phyloP scores from a whole-genome alignment of 345 rosid genomes.

The Acer negundo region DNA sequence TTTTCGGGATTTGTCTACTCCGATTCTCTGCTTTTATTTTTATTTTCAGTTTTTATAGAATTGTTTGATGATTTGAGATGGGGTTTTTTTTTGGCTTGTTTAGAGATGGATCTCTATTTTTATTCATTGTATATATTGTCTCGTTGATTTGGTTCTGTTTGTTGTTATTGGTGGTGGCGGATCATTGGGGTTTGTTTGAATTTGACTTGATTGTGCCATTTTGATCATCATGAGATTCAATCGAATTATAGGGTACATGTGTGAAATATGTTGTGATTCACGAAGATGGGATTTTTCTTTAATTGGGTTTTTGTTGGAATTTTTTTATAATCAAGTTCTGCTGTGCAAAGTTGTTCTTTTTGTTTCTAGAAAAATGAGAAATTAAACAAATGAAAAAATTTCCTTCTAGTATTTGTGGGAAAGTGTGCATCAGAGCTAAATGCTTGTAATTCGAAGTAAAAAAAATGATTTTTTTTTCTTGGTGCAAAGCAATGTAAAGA shows the following conservation, averaged over 20 bases:
- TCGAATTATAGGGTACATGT: not conserved
- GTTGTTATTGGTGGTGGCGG: constrained; percentile 1
- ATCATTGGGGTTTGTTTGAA: not conserved
- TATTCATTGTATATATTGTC: not conserved
- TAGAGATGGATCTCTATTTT: constrained; percentile 4
- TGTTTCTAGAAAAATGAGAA: not conserved
- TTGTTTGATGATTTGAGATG: not conserved
- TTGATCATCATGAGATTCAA: constrained; percentile 6
- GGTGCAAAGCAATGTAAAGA: not conserved
- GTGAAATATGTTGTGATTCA: constrained; percentile 2
- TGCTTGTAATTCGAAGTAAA: constrained; percentile 6
- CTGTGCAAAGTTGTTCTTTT: not conserved
- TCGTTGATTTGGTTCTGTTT: not conserved
- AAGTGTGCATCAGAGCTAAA: not conserved
- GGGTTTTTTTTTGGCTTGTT: not conserved
- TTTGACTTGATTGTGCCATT: constrained; percentile 10
- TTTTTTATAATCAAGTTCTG: not conserved
- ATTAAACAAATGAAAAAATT: too few relatives aligned
- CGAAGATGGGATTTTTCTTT: not conserved
- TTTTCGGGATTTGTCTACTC: not conserved
- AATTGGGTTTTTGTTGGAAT: not conserved
- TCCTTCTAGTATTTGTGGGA: not conserved
- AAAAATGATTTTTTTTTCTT: not conserved
- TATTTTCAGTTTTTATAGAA: too few relatives aligned
- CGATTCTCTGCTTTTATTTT: not conserved